Evolutionary conservation across 2,329 filamentous ascomycete species (phyloP), one percentile per base, ranked within the genome.

Genomic region (Fusarium nodosum): DNA sequence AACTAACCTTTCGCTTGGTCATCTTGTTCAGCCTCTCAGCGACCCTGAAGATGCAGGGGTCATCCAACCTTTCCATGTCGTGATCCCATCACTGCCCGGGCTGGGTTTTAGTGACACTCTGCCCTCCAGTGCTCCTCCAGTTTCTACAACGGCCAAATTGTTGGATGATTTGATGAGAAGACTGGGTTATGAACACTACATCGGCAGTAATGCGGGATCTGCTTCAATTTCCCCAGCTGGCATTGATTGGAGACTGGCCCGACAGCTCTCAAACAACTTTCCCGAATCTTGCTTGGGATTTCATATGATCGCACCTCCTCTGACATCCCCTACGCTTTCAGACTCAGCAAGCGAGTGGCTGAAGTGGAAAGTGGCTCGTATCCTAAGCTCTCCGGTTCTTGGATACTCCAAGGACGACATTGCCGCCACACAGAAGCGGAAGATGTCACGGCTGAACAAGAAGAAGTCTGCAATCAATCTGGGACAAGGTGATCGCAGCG

Each of bases 41-140:
- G 80, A 87, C 24, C 87, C 88, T 3, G 78, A 84, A 12, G 80
- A 83, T 77, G 76, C 78, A 69, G 72, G 76, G 56, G 71, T 73
- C 42, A 72, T 78, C 20, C 85, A 87, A 62, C 82, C 88, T 1
- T 92, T 92, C 72, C 87, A 92, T 72, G 75, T 92, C n/a, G 84
- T 92, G 22, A 86, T 87, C 22, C 90, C 90, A 2, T 88, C 87
- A 44, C 82, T 92, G 22, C 89, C 90, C 0, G 90, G 89, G 0
- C 81, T 90, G 46, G 90, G 88, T 18, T 92, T 92, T 73, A 91
- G 89, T 75, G 89, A 91, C 75, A 81, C 88, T 3, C 81, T 90
- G 39, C 80, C 82, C 1, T 81, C 82, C 56, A 83, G 84, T 48
- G 78, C 78, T 10, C 81, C 84, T 72, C 82, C 84, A n/a, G 77